phyloP scores from a whole-genome alignment of 2,329 filamentous ascomycete species.

The Aspergillus piperis region DNA sequence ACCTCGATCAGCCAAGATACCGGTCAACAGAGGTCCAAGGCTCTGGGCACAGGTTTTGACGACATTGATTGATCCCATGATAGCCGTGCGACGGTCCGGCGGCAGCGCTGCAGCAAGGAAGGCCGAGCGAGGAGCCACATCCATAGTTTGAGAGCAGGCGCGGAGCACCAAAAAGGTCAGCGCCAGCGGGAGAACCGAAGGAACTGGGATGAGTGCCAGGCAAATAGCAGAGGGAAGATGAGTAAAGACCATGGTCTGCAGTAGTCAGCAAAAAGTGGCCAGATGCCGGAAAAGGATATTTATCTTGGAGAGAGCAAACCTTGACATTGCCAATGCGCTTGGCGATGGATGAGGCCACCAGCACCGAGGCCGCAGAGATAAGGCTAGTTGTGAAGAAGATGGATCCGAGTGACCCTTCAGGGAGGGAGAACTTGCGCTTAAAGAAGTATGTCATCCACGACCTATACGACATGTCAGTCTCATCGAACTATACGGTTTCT shows the following conservation, averaged over 20 bases:
- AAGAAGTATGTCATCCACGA: conserved; percentile 60
- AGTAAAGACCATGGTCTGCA: conserved; percentile 73
- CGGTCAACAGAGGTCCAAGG: conserved; percentile 64
- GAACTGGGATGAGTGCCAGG: conserved; percentile 63
- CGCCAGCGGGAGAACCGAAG: conserved; percentile 55
- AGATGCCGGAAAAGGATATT: conserved; percentile 18
- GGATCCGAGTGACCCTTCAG: conserved; percentile 55
- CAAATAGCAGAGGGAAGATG: conserved; percentile 70
- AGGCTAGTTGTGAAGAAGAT: conserved; percentile 54
- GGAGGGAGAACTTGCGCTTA: conserved; percentile 55
- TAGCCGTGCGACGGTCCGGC: conserved; percentile 66
- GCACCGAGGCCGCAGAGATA: conserved; percentile 45
- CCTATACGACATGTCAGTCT: conserved; percentile 25
- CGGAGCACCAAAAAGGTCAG: conserved; percentile 64
- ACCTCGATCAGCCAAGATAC: conserved; percentile 58
- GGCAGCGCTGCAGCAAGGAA: conserved; percentile 68
- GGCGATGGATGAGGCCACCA: conserved; percentile 63
- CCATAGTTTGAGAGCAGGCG: conserved; percentile 67
- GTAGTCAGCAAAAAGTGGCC: conserved; percentile 11
- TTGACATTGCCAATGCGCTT: conserved; percentile 61
- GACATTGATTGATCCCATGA: conserved; percentile 71
- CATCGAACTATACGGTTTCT: neutral
- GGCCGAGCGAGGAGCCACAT: conserved; percentile 68
- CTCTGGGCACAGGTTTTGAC: conserved; percentile 67
- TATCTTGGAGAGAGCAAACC: conserved; percentile 20